Evolutionary conservation across 768 basidiomycete species (phyloP).

Genomic region (Auricularia cornea): DNA sequence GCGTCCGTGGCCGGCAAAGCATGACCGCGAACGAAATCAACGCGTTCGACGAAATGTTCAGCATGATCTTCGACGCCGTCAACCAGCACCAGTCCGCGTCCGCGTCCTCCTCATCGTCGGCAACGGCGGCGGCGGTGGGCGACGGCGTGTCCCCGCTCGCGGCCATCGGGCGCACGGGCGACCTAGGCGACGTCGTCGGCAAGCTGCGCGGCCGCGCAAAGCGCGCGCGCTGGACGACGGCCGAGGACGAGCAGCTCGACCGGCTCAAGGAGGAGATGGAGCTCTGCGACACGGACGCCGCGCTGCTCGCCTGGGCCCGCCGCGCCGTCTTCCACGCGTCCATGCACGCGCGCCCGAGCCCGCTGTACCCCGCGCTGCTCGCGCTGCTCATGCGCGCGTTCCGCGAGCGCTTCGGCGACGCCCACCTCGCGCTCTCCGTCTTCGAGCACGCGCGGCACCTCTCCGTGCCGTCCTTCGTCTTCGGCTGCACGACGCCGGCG

Average conservation of each 20-base stretch:
- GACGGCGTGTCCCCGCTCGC: not conserved
- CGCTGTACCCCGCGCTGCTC: slow-evolving; percentile 66
- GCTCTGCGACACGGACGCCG: slow-evolving; percentile 54
- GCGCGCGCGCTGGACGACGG: slow-evolving; percentile 41
- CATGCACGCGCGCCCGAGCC: slow-evolving; percentile 39
- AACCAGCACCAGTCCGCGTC: slow-evolving; percentile 24
- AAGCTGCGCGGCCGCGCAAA: slow-evolving; percentile 47
- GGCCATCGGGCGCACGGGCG: not conserved
- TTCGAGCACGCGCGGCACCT: slow-evolving; percentile 72
- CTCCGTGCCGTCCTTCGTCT: slow-evolving; percentile 75
- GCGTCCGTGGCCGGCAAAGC: slow-evolving; percentile 34
- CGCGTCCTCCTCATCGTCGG: too few relatives aligned
- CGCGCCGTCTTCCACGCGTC: slow-evolving; percentile 56
- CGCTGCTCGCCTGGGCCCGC: slow-evolving; percentile 67
- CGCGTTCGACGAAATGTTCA: slow-evolving; percentile 67
- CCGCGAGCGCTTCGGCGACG: slow-evolving; percentile 69
- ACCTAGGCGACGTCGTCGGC: slow-evolving; percentile 43
- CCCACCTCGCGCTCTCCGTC: slow-evolving; percentile 71
- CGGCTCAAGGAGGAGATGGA: slow-evolving; percentile 67
- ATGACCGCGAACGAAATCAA: slow-evolving; percentile 62
- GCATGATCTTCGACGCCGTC: slow-evolving; percentile 55
- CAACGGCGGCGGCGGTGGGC: slow-evolving; percentile 9
- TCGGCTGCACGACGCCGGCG: slow-evolving; percentile 78
- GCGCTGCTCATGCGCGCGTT: slow-evolving; percentile 70
- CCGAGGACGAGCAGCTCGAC: slow-evolving; percentile 50